Evolutionary conservation across 2,329 filamentous ascomycete species (phyloP).

Genomic region (Aspergillus sp.): DNA sequence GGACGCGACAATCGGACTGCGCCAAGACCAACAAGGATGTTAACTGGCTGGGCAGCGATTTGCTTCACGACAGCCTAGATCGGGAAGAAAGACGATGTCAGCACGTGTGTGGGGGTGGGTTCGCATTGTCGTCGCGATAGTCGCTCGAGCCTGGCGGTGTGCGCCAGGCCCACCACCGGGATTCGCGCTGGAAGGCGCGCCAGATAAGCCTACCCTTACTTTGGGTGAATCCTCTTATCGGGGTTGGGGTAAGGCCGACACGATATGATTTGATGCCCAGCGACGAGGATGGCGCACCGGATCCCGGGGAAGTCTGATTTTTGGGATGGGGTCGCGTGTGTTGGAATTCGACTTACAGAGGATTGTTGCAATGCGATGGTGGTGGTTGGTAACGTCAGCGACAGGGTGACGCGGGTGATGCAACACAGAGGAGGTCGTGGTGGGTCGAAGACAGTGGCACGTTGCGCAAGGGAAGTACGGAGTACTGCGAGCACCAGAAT

Average conservation of each 20-base stretch:
- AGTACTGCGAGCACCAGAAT: neutral
- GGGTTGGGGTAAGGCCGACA: constrained; percentile 2
- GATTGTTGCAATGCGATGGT: neutral
- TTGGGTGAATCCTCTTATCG: neutral
- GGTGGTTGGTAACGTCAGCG: constrained; percentile 26
- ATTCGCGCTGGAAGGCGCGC: constrained; percentile 17
- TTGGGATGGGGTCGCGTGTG: constrained; percentile 8
- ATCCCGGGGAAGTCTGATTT: constrained; percentile 10
- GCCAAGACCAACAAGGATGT: constrained; percentile 18
- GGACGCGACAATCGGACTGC: constrained; percentile 24
- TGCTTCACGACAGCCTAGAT: constrained; percentile 36
- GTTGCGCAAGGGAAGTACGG: constrained; percentile 23
- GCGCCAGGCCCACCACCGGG: constrained; percentile 23
- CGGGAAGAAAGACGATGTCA: constrained; percentile 20
- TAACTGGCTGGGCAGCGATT: constrained; percentile 39
- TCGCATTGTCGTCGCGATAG: constrained; percentile 22
- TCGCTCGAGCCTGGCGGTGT: constrained; percentile 28
- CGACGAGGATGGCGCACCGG: constrained; percentile 6
- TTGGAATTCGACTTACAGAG: constrained; percentile 15
- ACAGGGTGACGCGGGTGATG: constrained; percentile 24
- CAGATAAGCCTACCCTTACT: constrained; percentile 9
- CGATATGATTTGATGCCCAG: constrained; percentile 14
- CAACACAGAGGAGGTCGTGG: constrained; percentile 32
- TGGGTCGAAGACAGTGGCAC: constrained; percentile 25
- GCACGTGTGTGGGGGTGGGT: constrained; percentile 29